Percentiles rank a stretch among this genome's conserved stretches.
Conservation (phyloP, 495 filamentous ascomycete genomes). For the Daldinia caldariorum region DNA sequence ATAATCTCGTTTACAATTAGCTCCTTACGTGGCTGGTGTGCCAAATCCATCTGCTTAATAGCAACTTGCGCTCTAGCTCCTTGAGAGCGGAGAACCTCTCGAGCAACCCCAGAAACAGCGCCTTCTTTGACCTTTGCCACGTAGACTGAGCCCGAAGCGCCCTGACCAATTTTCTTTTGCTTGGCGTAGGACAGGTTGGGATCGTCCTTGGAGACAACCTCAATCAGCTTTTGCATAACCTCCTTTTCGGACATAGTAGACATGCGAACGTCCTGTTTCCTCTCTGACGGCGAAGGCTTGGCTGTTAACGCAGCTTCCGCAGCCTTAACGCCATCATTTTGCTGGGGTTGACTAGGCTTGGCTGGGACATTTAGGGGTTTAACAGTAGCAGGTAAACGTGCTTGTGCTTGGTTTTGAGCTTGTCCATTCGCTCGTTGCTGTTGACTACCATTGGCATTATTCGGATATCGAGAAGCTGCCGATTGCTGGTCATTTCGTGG, state of each 20-base stretch:
- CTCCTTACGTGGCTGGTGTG: slow-evolving; percentile 96
- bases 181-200: slow-evolving; percentile 94
- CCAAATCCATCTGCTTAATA: slow-evolving; percentile 99
- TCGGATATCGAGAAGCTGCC: slow-evolving; percentile 50
- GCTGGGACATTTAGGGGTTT: slow-evolving; percentile 91
- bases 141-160: slow-evolving; percentile 96
- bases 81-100: slow-evolving; percentile 72
- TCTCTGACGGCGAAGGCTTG: slow-evolving; percentile 70
- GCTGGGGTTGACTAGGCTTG: slow-evolving; percentile 69
- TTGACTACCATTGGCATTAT: slow-evolving; percentile 47
- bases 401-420: slow-evolving; percentile 58
- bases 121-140: slow-evolving; percentile 90
- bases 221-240: slow-evolving; percentile 92
- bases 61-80: slow-evolving; percentile 84
- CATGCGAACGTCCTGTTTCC: slow-evolving; percentile 92
- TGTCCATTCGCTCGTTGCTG: slow-evolving; percentile 50
- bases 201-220: slow-evolving; percentile 92
- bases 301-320: slow-evolving; percentile 82
- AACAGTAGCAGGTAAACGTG: slow-evolving; percentile 74
- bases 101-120: slow-evolving; percentile 71
- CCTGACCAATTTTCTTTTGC: slow-evolving; percentile 99
- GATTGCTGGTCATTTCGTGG: slow-evolving; percentile 41
- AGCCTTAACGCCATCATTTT: slow-evolving; percentile 74
- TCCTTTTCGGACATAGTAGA: slow-evolving; percentile 96
- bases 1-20: slow-evolving; percentile 99